Evolutionary conservation across 148 eudicot genomes (phyloP), one percentile per base, ranked within the genome.

Genomic region (Cornus suecica): DNA sequence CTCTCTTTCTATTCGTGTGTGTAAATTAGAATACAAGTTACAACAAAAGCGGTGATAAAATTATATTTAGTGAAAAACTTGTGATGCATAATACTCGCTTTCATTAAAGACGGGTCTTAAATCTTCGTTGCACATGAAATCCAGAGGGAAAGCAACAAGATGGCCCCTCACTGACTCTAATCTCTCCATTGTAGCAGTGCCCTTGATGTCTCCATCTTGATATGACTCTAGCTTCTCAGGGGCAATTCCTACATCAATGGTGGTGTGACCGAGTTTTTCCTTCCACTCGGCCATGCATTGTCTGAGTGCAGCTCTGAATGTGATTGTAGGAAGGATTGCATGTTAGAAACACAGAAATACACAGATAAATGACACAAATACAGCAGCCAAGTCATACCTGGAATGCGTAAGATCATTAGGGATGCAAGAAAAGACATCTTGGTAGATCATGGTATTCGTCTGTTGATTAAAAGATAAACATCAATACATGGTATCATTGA

Each of bases 371-470:
- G 63, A 54, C 32, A 70, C 68, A 65, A 37, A 51, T 45, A 30
- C 34, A 61, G 41, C 30, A 27, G 45, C 34, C 26, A 68, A 51
- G 62, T 23, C 77, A 31, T 81, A 93, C 99, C 99, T 92, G 65
- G 99, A 88, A 73, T 92, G 94, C 79, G 93, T 87, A 31, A 95
- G 91, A 85, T 95, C 99, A 75, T 91, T 95, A 6, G 99, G 99
- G 69, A 95, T 83, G 85, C 99, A 95, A 67, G 97, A 86, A 79
- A 95, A 92, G 62, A 95, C 97, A 71, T 95, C 99, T 90, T 95
- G 97, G 84, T 88, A 95, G 78, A 95, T 93, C 97, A 88, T 92
- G 41, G 99, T 91, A 77, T 95, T 95, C 69, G 97, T 91, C 99
- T 95, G 97, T 77, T 62, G 58, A 76, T 32, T 32, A 25, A 54